Base-by-base conservation (phyloP, 2,329 filamentous ascomycete genomes). In the Claviceps fusiformis region DNA sequence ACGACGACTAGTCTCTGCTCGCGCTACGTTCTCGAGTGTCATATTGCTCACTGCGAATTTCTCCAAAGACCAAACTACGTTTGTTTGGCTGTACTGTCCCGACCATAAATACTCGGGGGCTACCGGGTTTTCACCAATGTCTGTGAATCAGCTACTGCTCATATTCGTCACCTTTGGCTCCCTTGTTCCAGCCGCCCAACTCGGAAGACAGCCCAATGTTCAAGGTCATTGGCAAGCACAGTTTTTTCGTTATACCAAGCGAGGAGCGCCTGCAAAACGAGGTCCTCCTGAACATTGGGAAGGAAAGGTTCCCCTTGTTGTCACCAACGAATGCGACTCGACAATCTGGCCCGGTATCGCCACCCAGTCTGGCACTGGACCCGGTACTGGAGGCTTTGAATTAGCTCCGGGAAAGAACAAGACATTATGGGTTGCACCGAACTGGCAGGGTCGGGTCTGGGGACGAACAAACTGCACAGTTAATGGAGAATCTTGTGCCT, bases 391-490 rank as follows among this genome's bases (percentile, higher is more conserved):
- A 24, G 89, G 87, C 9, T 93, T 92, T 64, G 76, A 82, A 63
- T 76, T 92, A 41, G 64, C 69, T 1, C 67, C 80, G 3, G 81
- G 84, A 48, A 71, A 76, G 39, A 81, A 76, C 54, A 79, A 69
- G 58, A 77, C 78, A 46, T 72, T 90, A 57, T 81, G 76, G 54
- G 86, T 93, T 29, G 80, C 82, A 11, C 73, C 78, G 52, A 81
- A 89, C 61, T 95, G 88, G 89, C 83, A 87, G 65, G 89, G 89
- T 10, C 80, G 89, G 54, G 75, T 93, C 33, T 93, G 88, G 89
- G 89, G 83, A 13, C 77, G 89, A 54, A 92, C 88, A 19, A 93
- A 93, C 65, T 95, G 89, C 71, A 87, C 80, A 44, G 89, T 90
- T 67, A 81, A 84, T 61, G 74, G 74, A 17, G 77, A 82, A 50